phyloP scores from a whole-genome alignment of 768 basidiomycete genomes.

The Stropharia rugosoannulata region DNA sequence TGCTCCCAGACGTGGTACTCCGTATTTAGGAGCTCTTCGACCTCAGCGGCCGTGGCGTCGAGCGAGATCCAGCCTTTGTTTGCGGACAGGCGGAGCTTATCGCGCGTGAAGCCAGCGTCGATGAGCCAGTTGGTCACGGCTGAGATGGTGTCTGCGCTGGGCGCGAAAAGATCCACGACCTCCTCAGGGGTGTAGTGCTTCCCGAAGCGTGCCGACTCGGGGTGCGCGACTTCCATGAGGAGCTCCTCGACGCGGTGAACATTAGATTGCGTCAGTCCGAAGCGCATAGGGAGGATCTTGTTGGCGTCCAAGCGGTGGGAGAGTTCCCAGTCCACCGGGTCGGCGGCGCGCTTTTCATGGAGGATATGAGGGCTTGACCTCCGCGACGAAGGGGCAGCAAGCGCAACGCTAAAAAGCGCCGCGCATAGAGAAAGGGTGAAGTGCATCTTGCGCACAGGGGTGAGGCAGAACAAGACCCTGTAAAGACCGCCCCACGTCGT shows the following conservation, averaged over 20 bases:
- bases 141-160: slow-evolving; percentile 42
- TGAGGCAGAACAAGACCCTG: slow-evolving; percentile 1
- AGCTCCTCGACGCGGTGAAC: slow-evolving; percentile 43
- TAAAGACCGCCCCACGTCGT: not conserved
- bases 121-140: slow-evolving; percentile 46
- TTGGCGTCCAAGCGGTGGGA: slow-evolving; percentile 25
- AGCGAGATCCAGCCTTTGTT: slow-evolving; percentile 44
- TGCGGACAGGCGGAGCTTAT: slow-evolving; percentile 36
- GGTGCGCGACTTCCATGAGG: slow-evolving; percentile 49
- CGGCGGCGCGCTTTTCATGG: slow-evolving; percentile 29
- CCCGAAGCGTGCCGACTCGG: slow-evolving; percentile 49
- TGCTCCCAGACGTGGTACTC: slow-evolving; percentile 49
- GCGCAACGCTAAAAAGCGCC: slow-evolving; percentile 15
- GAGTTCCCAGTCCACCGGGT: slow-evolving; percentile 29
- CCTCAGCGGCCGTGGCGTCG: slow-evolving; percentile 39
- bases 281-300: slow-evolving; percentile 43
- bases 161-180: slow-evolving; percentile 47
- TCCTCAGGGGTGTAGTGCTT: slow-evolving; percentile 46
- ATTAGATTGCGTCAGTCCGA: slow-evolving; percentile 50
- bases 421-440: slow-evolving; percentile 14
- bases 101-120: slow-evolving; percentile 37
- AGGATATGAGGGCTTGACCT: slow-evolving; percentile 23
- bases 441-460: slow-evolving; percentile 13
- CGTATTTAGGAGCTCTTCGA: slow-evolving; percentile 40
- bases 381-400: slow-evolving; percentile 24